phyloP scores from a whole-genome alignment of 2,329 filamentous ascomycete genomes.

The Aspergillus sergii region DNA sequence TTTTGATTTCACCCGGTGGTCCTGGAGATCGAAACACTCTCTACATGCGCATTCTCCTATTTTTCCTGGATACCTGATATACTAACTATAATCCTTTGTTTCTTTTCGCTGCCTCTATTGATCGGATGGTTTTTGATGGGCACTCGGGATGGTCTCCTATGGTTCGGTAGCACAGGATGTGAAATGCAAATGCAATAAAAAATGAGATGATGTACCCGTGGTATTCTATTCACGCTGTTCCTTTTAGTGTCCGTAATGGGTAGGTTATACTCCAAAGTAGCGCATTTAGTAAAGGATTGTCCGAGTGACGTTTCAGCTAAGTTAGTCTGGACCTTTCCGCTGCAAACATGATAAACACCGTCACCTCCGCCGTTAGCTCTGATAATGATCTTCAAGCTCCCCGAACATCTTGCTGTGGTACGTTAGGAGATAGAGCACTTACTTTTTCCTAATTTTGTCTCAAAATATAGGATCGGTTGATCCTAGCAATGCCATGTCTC shows the following conservation, averaged over 20 bases:
- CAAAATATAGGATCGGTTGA: not conserved
- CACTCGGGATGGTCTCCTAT: not conserved
- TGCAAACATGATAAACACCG: constrained; percentile 28
- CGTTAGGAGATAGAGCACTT: not conserved
- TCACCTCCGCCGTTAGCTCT: constrained; percentile 16
- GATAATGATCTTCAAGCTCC: constrained; percentile 4
- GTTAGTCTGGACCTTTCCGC: not conserved
- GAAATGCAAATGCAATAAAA: constrained; percentile 4
- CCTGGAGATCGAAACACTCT: constrained; percentile 23
- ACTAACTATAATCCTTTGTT: constrained; percentile 23
- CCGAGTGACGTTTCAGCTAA: not conserved
- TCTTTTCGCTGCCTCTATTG: constrained; percentile 14
- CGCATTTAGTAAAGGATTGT: too few relatives aligned
- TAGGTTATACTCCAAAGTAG: not conserved
- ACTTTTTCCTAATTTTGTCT: not conserved
- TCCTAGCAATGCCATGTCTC: constrained; percentile 60
- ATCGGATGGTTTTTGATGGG: constrained; percentile 2
- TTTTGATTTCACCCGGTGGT: constrained; percentile 15
- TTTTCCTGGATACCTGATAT: constrained; percentile 26
- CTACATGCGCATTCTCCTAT: constrained; percentile 18
- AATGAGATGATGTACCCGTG: not conserved
- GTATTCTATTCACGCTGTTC: not conserved
- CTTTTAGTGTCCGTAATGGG: not conserved
- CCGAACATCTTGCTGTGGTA: not conserved
- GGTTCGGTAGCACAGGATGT: constrained; percentile 1